Conservation (phyloP, 768 basidiomycete genomes). For the Auriscalpium vulgare region DNA sequence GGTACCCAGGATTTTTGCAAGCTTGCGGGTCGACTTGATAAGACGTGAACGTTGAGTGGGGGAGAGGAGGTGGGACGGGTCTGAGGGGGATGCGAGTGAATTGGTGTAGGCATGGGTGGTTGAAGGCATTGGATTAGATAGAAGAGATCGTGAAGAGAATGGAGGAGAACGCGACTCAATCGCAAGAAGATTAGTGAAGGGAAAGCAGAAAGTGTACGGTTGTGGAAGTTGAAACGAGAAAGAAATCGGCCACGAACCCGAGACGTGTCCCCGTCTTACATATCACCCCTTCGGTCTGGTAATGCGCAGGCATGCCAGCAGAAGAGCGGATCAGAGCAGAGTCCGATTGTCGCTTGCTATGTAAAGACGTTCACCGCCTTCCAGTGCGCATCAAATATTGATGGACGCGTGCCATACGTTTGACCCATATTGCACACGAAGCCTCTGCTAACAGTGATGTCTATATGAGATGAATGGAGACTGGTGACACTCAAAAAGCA, state of each 20-base stretch:
- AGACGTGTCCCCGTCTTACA: not conserved
- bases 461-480: no score
- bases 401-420: not conserved
- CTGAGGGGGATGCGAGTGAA: not conserved
- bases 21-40: conserved; percentile 10
- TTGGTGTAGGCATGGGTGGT: not conserved
- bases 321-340: not conserved
- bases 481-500: no score
- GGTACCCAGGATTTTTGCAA: conserved; percentile 14
- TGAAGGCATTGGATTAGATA: not conserved
- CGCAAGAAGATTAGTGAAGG: not conserved
- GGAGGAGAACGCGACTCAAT: not conserved
- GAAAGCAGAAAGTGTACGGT: not conserved
- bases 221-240: not conserved
- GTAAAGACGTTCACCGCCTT: no score
- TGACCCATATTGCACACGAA: no score
- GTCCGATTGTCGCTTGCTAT: no score
- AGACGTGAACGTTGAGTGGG: conserved; percentile 7
- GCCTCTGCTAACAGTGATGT: no score
- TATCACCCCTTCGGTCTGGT: not conserved
- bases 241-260: not conserved
- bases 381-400: not conserved
- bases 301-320: not conserved
- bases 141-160: not conserved
- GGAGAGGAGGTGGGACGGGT: not conserved